phyloP scores from a whole-genome alignment of 441 rosid species.

The Melastoma candidum region DNA sequence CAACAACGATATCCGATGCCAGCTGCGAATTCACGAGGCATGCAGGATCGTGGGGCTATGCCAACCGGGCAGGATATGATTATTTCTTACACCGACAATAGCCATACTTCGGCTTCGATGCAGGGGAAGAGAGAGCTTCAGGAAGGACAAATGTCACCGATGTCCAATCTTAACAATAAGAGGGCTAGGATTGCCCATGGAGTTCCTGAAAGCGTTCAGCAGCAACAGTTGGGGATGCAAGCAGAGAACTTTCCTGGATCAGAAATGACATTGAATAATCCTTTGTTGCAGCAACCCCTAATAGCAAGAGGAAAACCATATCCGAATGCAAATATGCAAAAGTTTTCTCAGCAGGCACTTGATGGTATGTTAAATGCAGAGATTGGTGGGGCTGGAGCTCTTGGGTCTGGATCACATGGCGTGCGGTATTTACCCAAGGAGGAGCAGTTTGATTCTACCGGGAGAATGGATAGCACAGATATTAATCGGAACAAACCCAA shows the following conservation, averaged over 20 bases:
- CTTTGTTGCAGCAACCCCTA: slow-evolving; percentile 46
- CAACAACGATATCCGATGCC: slow-evolving; percentile 50
- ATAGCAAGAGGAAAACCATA: slow-evolving; percentile 61
- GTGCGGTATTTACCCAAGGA: slow-evolving; percentile 59
- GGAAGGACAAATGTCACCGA: slow-evolving; percentile 58
- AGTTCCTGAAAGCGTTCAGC: slow-evolving; percentile 58
- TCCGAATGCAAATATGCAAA: slow-evolving; percentile 46
- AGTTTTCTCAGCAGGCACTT: slow-evolving; percentile 57
- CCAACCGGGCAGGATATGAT: slow-evolving; percentile 63
- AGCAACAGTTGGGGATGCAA: slow-evolving; percentile 47
- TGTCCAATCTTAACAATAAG: slow-evolving; percentile 47
- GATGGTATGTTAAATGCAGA: slow-evolving; percentile 70
- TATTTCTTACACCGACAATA: slow-evolving; percentile 45
- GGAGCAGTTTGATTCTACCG: slow-evolving; percentile 59
- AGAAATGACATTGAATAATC: slow-evolving; percentile 61
- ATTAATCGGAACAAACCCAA: slow-evolving; percentile 38
- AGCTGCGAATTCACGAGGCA: slow-evolving; percentile 40
- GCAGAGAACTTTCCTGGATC: slow-evolving; percentile 54
- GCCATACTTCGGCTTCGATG: slow-evolving; percentile 38
- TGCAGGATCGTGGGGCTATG: slow-evolving; percentile 58
- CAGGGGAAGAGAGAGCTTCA: slow-evolving; percentile 67
- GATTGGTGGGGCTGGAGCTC: slow-evolving; percentile 36
- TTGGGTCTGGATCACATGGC: slow-evolving; percentile 48
- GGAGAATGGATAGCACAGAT: slow-evolving; percentile 47
- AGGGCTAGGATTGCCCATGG: slow-evolving; percentile 40